A percentile compares a stretch with the other conserved stretches of the same genome.
phyloP scores from a whole-genome alignment of 2,329 filamentous ascomycete genomes.

The Pestalotiopsis sp. region DNA sequence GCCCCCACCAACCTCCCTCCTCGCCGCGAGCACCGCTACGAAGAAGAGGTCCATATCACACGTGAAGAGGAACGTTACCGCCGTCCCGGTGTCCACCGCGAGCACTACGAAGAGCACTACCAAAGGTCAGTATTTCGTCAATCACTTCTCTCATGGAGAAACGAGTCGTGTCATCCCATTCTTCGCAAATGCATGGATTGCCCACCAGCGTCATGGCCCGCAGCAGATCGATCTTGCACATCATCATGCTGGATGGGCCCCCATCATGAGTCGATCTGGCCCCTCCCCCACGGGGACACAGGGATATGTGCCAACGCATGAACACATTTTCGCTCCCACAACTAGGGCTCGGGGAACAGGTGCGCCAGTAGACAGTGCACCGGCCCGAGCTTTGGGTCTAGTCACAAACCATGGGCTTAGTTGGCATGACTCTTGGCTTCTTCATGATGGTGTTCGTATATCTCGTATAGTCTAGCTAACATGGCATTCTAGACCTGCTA shows the following conservation, averaged over 20 bases:
- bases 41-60: constrained; percentile 84
- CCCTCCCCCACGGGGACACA: neutral
- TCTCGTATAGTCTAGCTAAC: constrained; percentile 21
- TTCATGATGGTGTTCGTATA: no score
- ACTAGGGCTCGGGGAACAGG: neutral
- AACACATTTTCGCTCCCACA: neutral
- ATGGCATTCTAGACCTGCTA: constrained; percentile 29
- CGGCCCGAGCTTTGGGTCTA: neutral
- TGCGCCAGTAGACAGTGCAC: neutral
- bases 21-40: constrained; percentile 64
- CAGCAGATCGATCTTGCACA: neutral
- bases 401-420: neutral
- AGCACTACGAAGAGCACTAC: constrained; percentile 51
- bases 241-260: neutral
- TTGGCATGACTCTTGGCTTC: neutral
- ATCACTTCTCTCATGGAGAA: constrained; percentile 6
- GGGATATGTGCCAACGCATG: neutral
- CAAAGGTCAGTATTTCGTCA: constrained; percentile 47
- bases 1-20: constrained; percentile 62
- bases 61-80: constrained; percentile 75
- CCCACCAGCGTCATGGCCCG: no score
- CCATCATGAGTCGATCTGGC: neutral
- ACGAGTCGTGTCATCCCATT: neutral
- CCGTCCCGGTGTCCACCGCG: constrained; percentile 65
- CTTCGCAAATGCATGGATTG: neutral